Conservation (phyloP, 2,329 filamentous ascomycete genomes). For the Nakataea oryzae region DNA sequence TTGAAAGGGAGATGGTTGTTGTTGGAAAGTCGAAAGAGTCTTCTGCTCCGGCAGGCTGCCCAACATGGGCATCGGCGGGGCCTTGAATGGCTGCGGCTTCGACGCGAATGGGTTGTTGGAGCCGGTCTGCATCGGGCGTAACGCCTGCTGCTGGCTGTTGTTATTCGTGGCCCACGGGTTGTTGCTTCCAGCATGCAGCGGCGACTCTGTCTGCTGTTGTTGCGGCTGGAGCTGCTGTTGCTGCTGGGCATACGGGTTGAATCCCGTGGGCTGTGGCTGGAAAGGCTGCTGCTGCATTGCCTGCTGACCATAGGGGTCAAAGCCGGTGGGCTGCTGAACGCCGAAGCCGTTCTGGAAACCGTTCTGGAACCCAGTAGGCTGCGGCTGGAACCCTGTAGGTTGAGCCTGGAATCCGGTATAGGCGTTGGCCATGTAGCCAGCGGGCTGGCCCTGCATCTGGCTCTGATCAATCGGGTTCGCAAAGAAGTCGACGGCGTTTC, state of each 20-base stretch:
- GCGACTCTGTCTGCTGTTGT: constrained; percentile 43
- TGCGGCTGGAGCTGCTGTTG: constrained; percentile 33
- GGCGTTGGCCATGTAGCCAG: constrained; percentile 53
- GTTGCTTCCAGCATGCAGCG: constrained; percentile 71
- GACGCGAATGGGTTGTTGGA: constrained; percentile 96
- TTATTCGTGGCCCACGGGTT: constrained; percentile 75
- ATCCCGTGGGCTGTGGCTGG: constrained; percentile 32
- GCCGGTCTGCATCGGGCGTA: constrained; percentile 79
- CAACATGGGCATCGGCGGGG: constrained; percentile 57
- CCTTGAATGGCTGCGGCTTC: constrained; percentile 46
- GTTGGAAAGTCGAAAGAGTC: constrained; percentile 50
- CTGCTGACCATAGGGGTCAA: constrained; percentile 59
- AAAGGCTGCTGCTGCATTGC: constrained; percentile 32
- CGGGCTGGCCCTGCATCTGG: constrained; percentile 68
- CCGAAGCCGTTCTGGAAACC: constrained; percentile 61
- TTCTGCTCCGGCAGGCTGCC: constrained; percentile 76
- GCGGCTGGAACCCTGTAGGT: constrained; percentile 37
- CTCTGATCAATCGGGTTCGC: constrained; percentile 82
- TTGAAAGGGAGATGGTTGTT: constrained; percentile 32
- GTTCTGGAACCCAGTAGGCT: constrained; percentile 45
- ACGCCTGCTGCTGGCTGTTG: constrained; percentile 47
- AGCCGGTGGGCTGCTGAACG: constrained; percentile 49
- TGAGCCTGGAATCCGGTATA: constrained; percentile 43
- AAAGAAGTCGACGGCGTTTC: constrained; percentile 92
- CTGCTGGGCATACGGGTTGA: constrained; percentile 23